Conservation (phyloP, 2,329 filamentous ascomycete species). For the Setomelanomma holmii region DNA sequence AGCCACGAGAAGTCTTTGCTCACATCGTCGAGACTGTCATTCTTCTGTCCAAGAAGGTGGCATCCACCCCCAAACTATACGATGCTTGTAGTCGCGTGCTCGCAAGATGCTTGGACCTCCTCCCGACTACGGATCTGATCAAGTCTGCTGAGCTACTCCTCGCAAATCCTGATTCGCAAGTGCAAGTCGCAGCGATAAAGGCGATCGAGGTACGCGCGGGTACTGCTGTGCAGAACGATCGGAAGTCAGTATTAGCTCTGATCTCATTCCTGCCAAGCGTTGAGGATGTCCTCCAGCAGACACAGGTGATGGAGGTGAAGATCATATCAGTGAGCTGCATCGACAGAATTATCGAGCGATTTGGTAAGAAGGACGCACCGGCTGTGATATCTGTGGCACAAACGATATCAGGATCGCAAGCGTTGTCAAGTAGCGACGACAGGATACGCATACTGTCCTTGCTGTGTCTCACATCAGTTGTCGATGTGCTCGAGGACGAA, state of each 20-base stretch:
- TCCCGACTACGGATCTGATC: slow-evolving; percentile 88
- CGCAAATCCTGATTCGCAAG: slow-evolving; percentile 73
- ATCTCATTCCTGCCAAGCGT: slow-evolving; percentile 81
- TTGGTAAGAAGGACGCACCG: slow-evolving; percentile 87
- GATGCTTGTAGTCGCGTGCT: slow-evolving; percentile 70
- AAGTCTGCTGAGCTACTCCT: slow-evolving; percentile 85
- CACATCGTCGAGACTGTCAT: slow-evolving; percentile 52
- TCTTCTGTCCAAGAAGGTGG: slow-evolving; percentile 69
- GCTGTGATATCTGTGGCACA: slow-evolving; percentile 77
- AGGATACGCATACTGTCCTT: slow-evolving; percentile 83
- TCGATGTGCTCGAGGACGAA: slow-evolving; percentile 85
- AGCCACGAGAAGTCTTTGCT: slow-evolving; percentile 42
- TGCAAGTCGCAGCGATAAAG: slow-evolving; percentile 74
- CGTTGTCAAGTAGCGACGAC: slow-evolving; percentile 75
- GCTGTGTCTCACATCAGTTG: slow-evolving; percentile 84
- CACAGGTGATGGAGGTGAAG: slow-evolving; percentile 76
- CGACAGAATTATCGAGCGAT: slow-evolving; percentile 92
- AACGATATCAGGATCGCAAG: slow-evolving; percentile 77
- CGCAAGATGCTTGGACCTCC: slow-evolving; percentile 79
- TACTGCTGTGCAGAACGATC: slow-evolving; percentile 73
- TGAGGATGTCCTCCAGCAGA: slow-evolving; percentile 76
- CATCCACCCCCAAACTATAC: slow-evolving; percentile 47
- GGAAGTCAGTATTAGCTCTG: slow-evolving; percentile 71
- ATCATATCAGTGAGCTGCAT: slow-evolving; percentile 88
- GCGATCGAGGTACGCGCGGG: slow-evolving; percentile 81